Percentiles rank a stretch among this genome's conserved stretches.
Evolutionary conservation across 2,329 filamentous ascomycete species (phyloP).

Genomic region (Rachicladosporium sp.): DNA sequence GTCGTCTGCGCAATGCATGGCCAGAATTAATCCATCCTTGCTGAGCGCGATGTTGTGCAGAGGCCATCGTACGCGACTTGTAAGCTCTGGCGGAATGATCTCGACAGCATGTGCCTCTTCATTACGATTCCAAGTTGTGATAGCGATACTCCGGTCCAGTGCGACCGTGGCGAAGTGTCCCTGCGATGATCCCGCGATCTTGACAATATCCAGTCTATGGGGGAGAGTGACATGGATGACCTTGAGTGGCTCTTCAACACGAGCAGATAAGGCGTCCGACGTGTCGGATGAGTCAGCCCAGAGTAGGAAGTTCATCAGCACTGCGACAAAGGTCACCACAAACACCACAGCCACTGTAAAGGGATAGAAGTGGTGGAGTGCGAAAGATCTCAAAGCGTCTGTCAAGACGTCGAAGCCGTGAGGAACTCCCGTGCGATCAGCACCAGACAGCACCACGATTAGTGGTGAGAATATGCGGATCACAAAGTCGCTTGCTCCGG

Average conservation of each 20-base stretch:
- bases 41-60: conserved; percentile 51
- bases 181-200: conserved; percentile 48
- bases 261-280: conserved; percentile 33
- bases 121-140: conserved; percentile 12
- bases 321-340: conserved; percentile 49
- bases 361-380: conserved; percentile 55
- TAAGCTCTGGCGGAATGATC: conserved; percentile 11
- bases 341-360: conserved; percentile 54
- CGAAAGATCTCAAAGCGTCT: conserved; percentile 36
- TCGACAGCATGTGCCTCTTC: conserved; percentile 11
- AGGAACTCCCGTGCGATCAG: conserved; percentile 48
- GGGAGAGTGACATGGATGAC: conserved; percentile 50
- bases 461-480: conserved; percentile 64
- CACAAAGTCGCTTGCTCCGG: conserved; percentile 56
- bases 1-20: conserved; percentile 48
- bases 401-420: conserved; percentile 38
- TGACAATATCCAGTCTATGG: conserved; percentile 57
- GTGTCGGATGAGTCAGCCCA: conserved; percentile 46
- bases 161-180: conserved; percentile 58
- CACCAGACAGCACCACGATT: conserved; percentile 57
- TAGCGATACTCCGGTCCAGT: conserved; percentile 52
- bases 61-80: conserved; percentile 18
- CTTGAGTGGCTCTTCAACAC: conserved; percentile 42
- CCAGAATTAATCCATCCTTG: conserved; percentile 51
- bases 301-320: conserved; percentile 63